Evolutionary conservation across 2,329 filamentous ascomycete genomes (phyloP), one percentile per base, ranked within the genome.

Genomic region (Fusarium lyarnte): DNA sequence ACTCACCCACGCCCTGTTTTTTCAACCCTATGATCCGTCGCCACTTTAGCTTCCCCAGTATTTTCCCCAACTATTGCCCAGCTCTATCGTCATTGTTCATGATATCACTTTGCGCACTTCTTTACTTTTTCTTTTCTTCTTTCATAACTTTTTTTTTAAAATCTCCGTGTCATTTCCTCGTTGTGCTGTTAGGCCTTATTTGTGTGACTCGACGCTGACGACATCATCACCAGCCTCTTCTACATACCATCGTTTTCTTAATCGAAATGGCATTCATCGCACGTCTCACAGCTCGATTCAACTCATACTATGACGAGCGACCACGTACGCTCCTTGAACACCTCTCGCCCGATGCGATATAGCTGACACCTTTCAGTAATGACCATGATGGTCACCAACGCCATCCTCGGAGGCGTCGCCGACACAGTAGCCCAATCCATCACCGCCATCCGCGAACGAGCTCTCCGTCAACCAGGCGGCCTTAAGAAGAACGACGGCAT

Each of bases 361-460:
- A 43, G 5, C 63, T 74, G 27, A 72, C 53, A 31, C 42, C 66
- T 41, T 57, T 66, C 80, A 93, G 93, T 99, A 45, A 89, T 99
- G 78, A 99, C 96, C 70, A 99, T 97, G 83, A 99, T 99, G 95
- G 94, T 98, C 80, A 97, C 95, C 81, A 99, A 99, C 85, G 93
- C 96, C 75, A 92, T 98, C 63, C 90, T 99, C 66, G 94, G 94
- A 84, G 96, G 96, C 77, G 92, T 99, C 76, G 96, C 96, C 82
- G 96, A 99, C 83, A 98, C 96, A 38, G 94, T 97, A 52, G 96
- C 96, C 65, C 96, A 99, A 82, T 91, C 93, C 66, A 93, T 99
- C 80, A 97, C 96, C 6, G 90, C 94, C 25, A 89, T 97, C 67
- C 91, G 93, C 66, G 84, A 92, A 79, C 89, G 90, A 70, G 87